Conservation (phyloP, 306 rosid genomes). For the Carpinus fangiana region DNA sequence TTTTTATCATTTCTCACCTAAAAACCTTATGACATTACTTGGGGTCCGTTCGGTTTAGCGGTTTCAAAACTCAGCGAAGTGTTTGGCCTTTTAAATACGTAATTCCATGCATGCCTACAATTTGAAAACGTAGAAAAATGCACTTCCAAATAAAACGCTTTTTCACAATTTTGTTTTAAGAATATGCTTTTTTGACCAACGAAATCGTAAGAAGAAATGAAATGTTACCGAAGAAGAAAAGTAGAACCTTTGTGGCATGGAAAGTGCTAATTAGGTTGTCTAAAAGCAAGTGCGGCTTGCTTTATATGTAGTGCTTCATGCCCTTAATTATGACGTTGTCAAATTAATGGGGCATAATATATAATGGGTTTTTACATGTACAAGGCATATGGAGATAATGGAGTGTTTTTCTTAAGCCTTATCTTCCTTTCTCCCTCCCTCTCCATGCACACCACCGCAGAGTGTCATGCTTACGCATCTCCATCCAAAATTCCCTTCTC, state of each 20-base stretch:
- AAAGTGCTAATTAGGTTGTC: constrained; percentile 13
- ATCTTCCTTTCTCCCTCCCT: neutral
- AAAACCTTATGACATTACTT: too few relatives aligned
- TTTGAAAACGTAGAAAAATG: too few relatives aligned
- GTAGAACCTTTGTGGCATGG: neutral
- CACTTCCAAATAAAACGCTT: too few relatives aligned
- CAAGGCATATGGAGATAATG: neutral
- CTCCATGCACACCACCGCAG: neutral
- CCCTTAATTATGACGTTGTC: constrained; percentile 16
- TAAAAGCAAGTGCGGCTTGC: constrained; percentile 36
- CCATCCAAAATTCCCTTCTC: constrained; percentile 7
- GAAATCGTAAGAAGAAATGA: too few relatives aligned
- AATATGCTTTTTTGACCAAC: too few relatives aligned
- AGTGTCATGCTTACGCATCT: neutral
- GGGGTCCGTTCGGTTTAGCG: too few relatives aligned
- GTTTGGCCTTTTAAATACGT: neutral
- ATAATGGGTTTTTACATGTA: neutral
- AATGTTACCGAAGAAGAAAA: too few relatives aligned
- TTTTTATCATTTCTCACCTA: too few relatives aligned
- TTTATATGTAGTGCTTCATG: constrained; percentile 32
- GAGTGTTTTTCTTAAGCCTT: constrained; percentile 3
- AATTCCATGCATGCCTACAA: too few relatives aligned
- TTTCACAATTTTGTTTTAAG: too few relatives aligned
- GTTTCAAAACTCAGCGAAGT: too few relatives aligned
- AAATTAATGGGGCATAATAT: neutral